These are phyloP conservation scores for Aspergillus baeticus DNA, from an alignment of 495 filamentous ascomycete species.

Conservation along the genomic window DNA sequence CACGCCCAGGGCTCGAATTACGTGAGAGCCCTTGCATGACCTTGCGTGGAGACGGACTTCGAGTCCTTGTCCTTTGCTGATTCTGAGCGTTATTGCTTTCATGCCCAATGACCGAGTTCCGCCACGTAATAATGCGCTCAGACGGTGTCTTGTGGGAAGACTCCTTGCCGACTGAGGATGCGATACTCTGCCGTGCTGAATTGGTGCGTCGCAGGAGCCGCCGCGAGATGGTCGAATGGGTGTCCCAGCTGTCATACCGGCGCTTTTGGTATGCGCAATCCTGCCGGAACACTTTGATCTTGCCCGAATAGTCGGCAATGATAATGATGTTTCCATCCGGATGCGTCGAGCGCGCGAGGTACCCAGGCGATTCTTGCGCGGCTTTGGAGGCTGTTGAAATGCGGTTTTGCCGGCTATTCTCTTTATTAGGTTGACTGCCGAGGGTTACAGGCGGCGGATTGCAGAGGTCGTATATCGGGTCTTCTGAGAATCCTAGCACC, in stretches of 20 bases:
- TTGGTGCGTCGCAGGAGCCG: slow-evolving; percentile 68
- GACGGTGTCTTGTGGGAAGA: slow-evolving; percentile 58
- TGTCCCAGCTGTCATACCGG: slow-evolving; percentile 49
- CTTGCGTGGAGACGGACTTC: slow-evolving; percentile 61
- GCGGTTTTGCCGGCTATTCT: slow-evolving; percentile 22
- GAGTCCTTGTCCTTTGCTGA: slow-evolving; percentile 37
- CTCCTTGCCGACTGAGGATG: slow-evolving; percentile 46
- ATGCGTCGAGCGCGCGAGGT: slow-evolving; percentile 72
- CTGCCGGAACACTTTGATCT: slow-evolving; percentile 91
- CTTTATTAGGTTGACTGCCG: slow-evolving; percentile 64
- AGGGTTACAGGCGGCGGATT: slow-evolving; percentile 92
- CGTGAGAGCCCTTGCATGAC: slow-evolving; percentile 30
- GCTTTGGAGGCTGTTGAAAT: slow-evolving; percentile 50
- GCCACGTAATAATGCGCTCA: slow-evolving; percentile 91
- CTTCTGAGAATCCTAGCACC: slow-evolving; percentile 73
- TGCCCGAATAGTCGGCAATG: slow-evolving; percentile 82
- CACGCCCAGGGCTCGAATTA: slow-evolving; percentile 27
- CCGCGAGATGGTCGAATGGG: slow-evolving; percentile 73
- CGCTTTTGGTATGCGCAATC: slow-evolving; percentile 77
- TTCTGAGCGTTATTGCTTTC: slow-evolving; percentile 43
- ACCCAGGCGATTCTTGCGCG: slow-evolving; percentile 63
- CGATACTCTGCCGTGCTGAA: slow-evolving; percentile 56
- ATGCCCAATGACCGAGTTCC: slow-evolving; percentile 69
- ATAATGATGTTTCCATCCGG: slow-evolving; percentile 88
- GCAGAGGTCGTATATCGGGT: slow-evolving; percentile 93